phyloP scores from a whole-genome alignment of 1,139 yeast species.

The Kurtzmaniella quercitrusa region DNA sequence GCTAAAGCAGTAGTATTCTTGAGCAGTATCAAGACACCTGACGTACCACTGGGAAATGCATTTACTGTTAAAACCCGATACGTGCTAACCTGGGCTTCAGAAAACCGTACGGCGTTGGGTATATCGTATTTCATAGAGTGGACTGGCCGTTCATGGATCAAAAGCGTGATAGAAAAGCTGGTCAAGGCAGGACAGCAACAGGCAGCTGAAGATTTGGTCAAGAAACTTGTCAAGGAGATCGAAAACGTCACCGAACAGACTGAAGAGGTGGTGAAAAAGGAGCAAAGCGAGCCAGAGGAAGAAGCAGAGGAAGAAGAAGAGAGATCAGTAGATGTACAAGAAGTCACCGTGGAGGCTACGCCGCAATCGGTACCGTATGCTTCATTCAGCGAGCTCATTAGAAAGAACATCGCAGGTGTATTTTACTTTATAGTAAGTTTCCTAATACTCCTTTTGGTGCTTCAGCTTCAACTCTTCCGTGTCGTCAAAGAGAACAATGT shows the following conservation, averaged over 20 bases:
- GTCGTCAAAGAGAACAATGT: constrained; percentile 21
- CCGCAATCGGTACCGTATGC: constrained; percentile 4
- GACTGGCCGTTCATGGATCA: constrained; percentile 57
- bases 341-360: constrained; percentile 1
- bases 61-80: constrained; percentile 50
- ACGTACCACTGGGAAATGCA: constrained; percentile 56
- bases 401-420: constrained; percentile 15
- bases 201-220: constrained; percentile 31
- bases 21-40: constrained; percentile 47
- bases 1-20: constrained; percentile 32
- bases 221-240: constrained; percentile 27
- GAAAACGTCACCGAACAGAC: constrained; percentile 17
- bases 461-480: constrained; percentile 20
- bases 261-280: constrained; percentile 11
- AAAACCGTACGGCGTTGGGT: constrained; percentile 35
- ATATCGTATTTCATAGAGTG: constrained; percentile 47
- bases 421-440: constrained; percentile 18
- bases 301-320: constrained; percentile 3
- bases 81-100: constrained; percentile 44
- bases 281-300: constrained; percentile 2
- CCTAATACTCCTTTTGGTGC: constrained; percentile 18
- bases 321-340: neutral
- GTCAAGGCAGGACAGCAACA: constrained; percentile 45
- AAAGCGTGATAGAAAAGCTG: constrained; percentile 49
- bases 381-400: constrained; percentile 11